Evolutionary conservation across 345 rosid genomes (phyloP).

Genomic region (Toxicodendron radicans): DNA sequence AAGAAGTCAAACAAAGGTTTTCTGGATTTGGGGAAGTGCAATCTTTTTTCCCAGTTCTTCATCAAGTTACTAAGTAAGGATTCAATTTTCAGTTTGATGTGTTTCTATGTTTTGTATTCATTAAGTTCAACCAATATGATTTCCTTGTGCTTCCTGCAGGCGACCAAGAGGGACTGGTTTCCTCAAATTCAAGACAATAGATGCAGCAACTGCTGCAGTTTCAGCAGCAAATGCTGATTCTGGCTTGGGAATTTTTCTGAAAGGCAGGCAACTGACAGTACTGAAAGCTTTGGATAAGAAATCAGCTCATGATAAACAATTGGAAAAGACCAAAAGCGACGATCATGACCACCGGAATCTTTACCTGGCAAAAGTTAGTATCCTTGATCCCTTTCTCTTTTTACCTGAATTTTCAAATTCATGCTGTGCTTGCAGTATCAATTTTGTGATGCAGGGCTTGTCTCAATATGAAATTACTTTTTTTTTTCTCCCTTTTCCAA

Average conservation of each 20-base stretch:
- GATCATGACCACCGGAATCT: constrained; percentile 75
- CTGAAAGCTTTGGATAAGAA: constrained; percentile 83
- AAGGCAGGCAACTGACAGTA: constrained; percentile 74
- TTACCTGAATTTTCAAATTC: not conserved
- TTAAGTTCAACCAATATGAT: not conserved
- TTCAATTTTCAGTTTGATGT: constrained; percentile 5
- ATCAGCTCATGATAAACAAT: constrained; percentile 68
- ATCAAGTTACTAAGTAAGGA: constrained; percentile 80
- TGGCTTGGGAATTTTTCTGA: constrained; percentile 72
- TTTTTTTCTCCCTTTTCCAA: not conserved
- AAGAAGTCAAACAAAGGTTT: constrained; percentile 78
- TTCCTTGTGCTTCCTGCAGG: constrained; percentile 46
- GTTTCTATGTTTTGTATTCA: constrained; percentile 2
- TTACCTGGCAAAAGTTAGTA: constrained; percentile 78
- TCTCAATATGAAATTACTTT: not conserved
- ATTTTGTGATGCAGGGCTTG: not conserved
- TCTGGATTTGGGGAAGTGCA: constrained; percentile 72
- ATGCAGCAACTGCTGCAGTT: constrained; percentile 70
- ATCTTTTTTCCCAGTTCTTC: constrained; percentile 75
- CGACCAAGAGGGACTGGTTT: constrained; percentile 90
- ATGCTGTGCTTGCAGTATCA: not conserved
- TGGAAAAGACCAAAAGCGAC: constrained; percentile 70
- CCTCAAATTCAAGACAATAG: constrained; percentile 75
- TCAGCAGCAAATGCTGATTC: constrained; percentile 64
- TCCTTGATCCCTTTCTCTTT: not conserved